Conservation (phyloP, 1,139 yeast genomes). For the Meyerozyma smithsonii region DNA sequence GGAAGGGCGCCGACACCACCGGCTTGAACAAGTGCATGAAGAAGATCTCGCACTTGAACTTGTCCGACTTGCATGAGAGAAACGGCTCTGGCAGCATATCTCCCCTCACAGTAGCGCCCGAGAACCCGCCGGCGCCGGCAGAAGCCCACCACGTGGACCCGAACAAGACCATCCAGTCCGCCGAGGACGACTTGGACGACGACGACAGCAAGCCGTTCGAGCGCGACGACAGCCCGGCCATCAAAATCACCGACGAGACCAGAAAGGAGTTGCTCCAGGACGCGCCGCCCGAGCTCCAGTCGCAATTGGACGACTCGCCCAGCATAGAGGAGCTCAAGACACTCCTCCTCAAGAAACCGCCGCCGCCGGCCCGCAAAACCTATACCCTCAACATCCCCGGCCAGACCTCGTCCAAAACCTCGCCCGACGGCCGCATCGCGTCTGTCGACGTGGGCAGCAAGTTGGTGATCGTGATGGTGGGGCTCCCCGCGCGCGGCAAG, state of each 20-base stretch:
- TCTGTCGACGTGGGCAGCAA: conserved; percentile 72
- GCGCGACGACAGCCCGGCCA: background rate
- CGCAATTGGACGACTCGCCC: conserved; percentile 36
- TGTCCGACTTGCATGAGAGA: conserved; percentile 25
- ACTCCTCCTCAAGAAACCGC: conserved; percentile 30
- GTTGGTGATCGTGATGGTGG: conserved; percentile 91
- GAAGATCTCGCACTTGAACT: conserved; percentile 41
- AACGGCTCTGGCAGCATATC: conserved; percentile 3
- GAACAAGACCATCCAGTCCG: conserved; percentile 3
- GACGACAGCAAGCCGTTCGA: background rate
- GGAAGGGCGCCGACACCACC: conserved; percentile 8
- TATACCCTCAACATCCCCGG: conserved; percentile 93
- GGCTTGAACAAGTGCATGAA: conserved; percentile 19
- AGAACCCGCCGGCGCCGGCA: background rate
- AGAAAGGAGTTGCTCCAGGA: conserved; percentile 24
- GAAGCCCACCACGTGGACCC: background rate
- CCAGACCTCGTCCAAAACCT: conserved; percentile 73
- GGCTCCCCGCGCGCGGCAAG: conserved; percentile 90
- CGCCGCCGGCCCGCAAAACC: conserved; percentile 46
- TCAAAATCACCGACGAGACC: conserved; percentile 8
- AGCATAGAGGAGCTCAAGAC: conserved; percentile 38
- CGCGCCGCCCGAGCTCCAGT: conserved; percentile 32
- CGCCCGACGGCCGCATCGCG: conserved; percentile 81
- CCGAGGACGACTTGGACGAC: conserved; percentile 2
- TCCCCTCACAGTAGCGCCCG: background rate